phyloP scores from a whole-genome alignment of 345 rosid species.

The Raphanus sativus region DNA sequence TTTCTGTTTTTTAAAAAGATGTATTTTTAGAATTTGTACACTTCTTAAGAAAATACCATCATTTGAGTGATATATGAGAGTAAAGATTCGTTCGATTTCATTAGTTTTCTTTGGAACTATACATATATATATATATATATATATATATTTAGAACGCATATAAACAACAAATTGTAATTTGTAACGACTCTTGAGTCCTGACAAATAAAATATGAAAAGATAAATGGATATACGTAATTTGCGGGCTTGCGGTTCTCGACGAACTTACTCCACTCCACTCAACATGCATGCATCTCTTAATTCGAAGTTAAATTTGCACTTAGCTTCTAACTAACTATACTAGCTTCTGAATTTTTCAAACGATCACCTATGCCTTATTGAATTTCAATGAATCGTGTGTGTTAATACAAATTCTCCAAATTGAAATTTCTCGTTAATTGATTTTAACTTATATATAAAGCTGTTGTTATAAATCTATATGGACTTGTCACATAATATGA shows the following conservation, averaged over 20 bases:
- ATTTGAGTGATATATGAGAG: no score
- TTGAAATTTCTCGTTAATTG: neutral
- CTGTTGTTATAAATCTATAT: neutral
- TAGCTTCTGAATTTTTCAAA: neutral
- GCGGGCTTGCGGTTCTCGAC: conserved; percentile 22
- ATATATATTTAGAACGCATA: no score
- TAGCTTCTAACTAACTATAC: neutral
- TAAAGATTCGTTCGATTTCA: no score
- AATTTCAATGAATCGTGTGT: neutral
- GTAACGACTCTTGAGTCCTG: neutral
- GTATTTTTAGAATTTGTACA: no score
- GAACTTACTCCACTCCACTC: conserved; percentile 18
- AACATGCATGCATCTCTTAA: neutral
- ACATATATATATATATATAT: no score
- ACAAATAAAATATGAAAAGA: neutral
- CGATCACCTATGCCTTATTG: neutral
- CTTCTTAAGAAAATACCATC: no score
- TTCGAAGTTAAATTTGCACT: neutral
- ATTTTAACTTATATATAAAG: neutral
- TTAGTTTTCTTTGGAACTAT: no score
- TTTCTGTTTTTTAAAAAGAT: no score
- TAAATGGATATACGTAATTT: neutral
- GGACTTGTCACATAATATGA: no score
- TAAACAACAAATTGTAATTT: no score
- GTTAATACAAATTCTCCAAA: neutral